These are phyloP conservation scores for Cyclotella sp. DNA, from an alignment of 108 stramenopile genomes.

Conservation along the genomic window DNA sequence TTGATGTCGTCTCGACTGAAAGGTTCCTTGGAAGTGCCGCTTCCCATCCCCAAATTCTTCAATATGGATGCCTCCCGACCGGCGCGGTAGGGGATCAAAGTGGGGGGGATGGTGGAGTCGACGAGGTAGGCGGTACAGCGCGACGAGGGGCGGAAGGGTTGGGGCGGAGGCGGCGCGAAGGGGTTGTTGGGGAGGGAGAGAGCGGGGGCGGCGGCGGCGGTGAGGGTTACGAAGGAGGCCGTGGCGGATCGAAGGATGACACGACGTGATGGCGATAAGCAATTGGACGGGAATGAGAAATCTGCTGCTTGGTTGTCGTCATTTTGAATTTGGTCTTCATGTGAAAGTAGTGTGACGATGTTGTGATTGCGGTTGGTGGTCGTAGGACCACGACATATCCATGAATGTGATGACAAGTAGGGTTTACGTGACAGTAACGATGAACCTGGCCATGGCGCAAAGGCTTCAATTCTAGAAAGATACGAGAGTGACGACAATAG, in stretches of 20 bases:
- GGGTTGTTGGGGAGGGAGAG: background rate
- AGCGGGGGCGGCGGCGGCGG: background rate
- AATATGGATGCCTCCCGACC: constrained; percentile 62
- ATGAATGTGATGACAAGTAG: too few species aligned
- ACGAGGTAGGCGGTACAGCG: constrained; percentile 67
- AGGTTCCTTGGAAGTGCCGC: constrained; percentile 69
- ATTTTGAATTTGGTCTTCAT: too few species aligned
- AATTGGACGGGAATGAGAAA: background rate
- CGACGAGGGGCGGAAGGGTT: too few species aligned
- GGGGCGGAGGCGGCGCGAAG: too few species aligned
- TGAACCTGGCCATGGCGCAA: too few species aligned
- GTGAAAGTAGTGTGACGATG: too few species aligned
- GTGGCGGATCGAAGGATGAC: background rate
- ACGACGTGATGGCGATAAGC: background rate
- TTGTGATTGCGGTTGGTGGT: too few species aligned
- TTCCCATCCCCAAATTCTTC: constrained; percentile 67
- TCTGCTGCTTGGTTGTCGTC: too few species aligned
- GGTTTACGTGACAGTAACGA: too few species aligned
- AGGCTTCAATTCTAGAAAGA: too few species aligned
- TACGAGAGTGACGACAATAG: too few species aligned
- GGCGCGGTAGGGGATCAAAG: constrained; percentile 65
- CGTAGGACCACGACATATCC: too few species aligned
- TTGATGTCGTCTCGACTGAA: constrained; percentile 68
- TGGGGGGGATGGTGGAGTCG: constrained; percentile 84
- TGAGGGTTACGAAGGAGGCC: background rate